A percentile compares a stretch with the other conserved stretches of the same genome.
Conservation (phyloP, 306 rosid genomes). For the Cicer judaicum region DNA sequence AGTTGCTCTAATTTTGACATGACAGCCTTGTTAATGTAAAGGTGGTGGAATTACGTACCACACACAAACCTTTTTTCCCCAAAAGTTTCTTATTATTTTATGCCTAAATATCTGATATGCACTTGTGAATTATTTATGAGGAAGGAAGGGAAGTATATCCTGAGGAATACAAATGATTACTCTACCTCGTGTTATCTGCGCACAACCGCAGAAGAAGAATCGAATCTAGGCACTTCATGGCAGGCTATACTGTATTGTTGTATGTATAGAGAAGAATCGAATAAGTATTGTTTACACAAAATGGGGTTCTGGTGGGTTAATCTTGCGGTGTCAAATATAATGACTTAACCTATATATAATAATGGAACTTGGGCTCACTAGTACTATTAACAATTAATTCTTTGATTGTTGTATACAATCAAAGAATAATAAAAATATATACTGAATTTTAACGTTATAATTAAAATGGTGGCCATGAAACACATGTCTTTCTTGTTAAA, state of each 20-base stretch:
- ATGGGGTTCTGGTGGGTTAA: slow-evolving; percentile 38
- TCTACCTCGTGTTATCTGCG: slow-evolving; percentile 50
- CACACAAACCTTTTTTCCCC: slow-evolving; percentile 58
- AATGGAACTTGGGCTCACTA: neutral
- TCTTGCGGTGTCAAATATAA: slow-evolving; percentile 25
- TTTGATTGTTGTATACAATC: no score
- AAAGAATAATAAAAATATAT: no score
- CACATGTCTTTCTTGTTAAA: no score
- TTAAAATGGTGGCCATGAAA: no score
- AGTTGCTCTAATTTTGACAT: slow-evolving; percentile 87
- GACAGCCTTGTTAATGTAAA: slow-evolving; percentile 89
- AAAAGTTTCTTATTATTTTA: slow-evolving; percentile 69
- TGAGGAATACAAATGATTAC: slow-evolving; percentile 44
- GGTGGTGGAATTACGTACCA: slow-evolving; percentile 83
- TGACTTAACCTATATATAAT: neutral
- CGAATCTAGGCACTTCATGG: slow-evolving; percentile 47
- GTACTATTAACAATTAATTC: no score
- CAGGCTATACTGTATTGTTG: slow-evolving; percentile 9
- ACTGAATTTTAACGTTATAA: no score
- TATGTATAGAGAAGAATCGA: no score
- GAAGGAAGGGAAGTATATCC: slow-evolving; percentile 49
- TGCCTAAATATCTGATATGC: slow-evolving; percentile 50
- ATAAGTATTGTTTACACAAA: slow-evolving; percentile 8
- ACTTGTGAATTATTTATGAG: slow-evolving; percentile 44
- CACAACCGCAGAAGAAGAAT: slow-evolving; percentile 38